Conservation (phyloP, 148 eudicot genomes). For the Vaccinium corymbosum region DNA sequence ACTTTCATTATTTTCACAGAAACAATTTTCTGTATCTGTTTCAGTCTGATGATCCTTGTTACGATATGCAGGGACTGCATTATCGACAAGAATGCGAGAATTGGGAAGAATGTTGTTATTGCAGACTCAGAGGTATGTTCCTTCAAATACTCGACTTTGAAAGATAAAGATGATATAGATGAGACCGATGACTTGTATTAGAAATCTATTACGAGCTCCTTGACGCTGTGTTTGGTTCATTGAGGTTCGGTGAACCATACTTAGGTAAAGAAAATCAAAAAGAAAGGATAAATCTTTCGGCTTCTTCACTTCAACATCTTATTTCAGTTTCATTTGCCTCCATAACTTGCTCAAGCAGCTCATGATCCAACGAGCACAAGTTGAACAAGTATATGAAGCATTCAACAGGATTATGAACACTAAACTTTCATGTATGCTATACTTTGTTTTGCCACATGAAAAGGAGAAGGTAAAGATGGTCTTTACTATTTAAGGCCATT, state of each 20-base stretch:
- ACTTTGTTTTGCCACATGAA: not conserved
- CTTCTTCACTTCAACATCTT: not conserved
- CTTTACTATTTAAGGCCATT: not conserved
- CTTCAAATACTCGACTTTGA: not conserved
- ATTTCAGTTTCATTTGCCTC: not conserved
- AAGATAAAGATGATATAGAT: not conserved
- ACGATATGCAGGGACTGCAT: constrained; percentile 68
- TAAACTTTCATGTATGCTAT: not conserved
- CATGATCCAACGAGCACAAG: no score
- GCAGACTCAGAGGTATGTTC: constrained; percentile 74
- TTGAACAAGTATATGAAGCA: not conserved
- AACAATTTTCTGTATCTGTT: not conserved
- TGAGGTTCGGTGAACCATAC: not conserved
- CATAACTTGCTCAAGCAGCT: not conserved
- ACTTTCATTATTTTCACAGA: not conserved
- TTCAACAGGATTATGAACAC: not conserved
- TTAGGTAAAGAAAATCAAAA: not conserved
- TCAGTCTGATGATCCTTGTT: constrained; percentile 1
- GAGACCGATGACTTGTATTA: not conserved
- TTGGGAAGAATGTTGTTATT: constrained; percentile 79
- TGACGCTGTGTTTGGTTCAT: not conserved
- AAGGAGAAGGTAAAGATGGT: not conserved
- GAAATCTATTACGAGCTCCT: not conserved
- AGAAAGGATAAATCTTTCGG: not conserved
- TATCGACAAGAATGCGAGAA: constrained; percentile 96